Conservation (phyloP, 1,139 yeast species). For the Groenewaldozyma auringiensis region DNA sequence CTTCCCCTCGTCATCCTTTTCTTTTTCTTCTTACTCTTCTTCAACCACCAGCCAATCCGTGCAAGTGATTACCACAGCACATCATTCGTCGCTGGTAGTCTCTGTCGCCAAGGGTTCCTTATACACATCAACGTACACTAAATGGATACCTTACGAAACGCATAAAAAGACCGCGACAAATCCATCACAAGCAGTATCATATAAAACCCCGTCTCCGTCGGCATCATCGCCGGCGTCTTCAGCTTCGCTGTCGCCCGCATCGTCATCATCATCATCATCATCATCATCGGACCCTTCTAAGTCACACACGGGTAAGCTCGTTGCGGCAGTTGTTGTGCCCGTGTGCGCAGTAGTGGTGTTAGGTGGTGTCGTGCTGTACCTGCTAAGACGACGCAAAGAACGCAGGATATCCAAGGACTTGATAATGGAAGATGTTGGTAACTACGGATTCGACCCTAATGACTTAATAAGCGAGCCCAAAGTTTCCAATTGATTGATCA, state of each 20-base stretch:
- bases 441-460: constrained; percentile 1
- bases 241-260: background rate
- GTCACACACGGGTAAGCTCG: constrained; percentile 4
- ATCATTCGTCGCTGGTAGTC: background rate
- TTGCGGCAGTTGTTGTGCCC: constrained; percentile 5
- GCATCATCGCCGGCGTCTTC: background rate
- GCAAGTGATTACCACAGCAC: background rate
- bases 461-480: background rate
- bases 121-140: constrained; percentile 1
- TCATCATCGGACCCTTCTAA: background rate
- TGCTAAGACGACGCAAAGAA: constrained; percentile 1
- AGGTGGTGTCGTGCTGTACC: background rate
- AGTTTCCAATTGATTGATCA: background rate
- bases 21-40: background rate
- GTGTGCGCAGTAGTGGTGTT: constrained; percentile 3
- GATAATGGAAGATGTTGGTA: constrained; percentile 1
- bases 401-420: background rate
- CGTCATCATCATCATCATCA: background rate
- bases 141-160: background rate
- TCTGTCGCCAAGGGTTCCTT: background rate
- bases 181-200: background rate
- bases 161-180: too few species aligned
- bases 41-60: background rate
- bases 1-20: background rate
- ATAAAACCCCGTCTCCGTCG: background rate